These are phyloP conservation scores for Thoreauomyces humboldtii DNA, from an alignment of 192 early-diverging fungal genomes.

Conservation along the genomic window DNA sequence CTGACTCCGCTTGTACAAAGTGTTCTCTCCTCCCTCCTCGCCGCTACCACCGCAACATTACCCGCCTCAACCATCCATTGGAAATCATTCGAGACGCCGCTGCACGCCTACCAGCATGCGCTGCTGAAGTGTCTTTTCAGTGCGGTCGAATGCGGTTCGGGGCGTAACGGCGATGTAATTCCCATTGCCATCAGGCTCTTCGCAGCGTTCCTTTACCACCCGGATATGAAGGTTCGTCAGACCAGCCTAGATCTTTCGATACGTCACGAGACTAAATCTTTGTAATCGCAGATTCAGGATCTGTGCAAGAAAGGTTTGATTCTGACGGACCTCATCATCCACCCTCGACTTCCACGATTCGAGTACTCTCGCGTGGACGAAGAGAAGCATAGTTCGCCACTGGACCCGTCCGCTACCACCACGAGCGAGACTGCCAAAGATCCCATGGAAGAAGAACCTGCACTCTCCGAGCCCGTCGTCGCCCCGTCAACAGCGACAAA, in stretches of 20 bases:
- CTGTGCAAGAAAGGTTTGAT: neutral
- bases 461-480: too few relatives aligned
- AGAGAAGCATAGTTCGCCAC: too few relatives aligned
- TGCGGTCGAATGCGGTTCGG: neutral
- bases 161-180: slow-evolving; percentile 4
- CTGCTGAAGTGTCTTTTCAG: slow-evolving; percentile 3
- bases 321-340: slow-evolving; percentile 5
- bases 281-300: neutral
- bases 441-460: too few relatives aligned
- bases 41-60: neutral
- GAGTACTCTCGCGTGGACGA: neutral
- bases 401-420: too few relatives aligned
- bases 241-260: too few relatives aligned
- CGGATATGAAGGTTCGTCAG: slow-evolving; percentile 3
- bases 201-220: slow-evolving; percentile 8
- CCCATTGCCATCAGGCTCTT: neutral
- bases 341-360: slow-evolving; percentile 21
- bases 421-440: too few relatives aligned
- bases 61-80: neutral
- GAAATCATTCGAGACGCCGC: neutral
- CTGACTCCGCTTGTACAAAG: neutral
- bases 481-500: too few relatives aligned
- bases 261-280: too few relatives aligned
- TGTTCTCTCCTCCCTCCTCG: neutral
- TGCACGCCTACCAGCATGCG: slow-evolving; percentile 10